Evolutionary conservation across 1,284 basidiomycete genomes (phyloP).

Genomic region (Ustilago esculenta): DNA sequence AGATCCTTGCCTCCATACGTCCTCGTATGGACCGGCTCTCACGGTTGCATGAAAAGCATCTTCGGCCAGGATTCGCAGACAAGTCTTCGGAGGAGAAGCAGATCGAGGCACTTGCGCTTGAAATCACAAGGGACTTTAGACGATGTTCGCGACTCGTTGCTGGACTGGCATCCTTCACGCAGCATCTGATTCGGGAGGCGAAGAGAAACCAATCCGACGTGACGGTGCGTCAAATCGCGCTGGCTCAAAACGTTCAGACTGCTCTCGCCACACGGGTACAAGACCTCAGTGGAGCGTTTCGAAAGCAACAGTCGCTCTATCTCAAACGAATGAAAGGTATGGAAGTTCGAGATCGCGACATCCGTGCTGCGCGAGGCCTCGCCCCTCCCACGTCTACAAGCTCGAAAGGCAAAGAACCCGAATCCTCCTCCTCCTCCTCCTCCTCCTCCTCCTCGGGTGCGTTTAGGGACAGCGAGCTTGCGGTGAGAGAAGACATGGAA

Average conservation of each 20-base stretch:
- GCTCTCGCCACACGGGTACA: conserved; percentile 94
- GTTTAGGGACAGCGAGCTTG: conserved; percentile 51
- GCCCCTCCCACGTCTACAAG: conserved; percentile 5
- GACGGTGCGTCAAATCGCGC: conserved; percentile 60
- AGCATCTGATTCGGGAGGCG: conserved; percentile 71
- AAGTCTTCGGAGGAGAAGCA: conserved; percentile 90
- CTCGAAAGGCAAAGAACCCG: conserved; percentile 5
- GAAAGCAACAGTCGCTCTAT: conserved; percentile 96
- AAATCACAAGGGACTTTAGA: conserved; percentile 75
- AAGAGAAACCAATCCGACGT: conserved; percentile 58
- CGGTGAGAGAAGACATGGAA: conserved; percentile 62
- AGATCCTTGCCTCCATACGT: conserved; percentile 39
- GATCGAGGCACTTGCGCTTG: conserved; percentile 84
- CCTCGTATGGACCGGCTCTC: conserved; percentile 75
- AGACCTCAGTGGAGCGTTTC: conserved; percentile 88
- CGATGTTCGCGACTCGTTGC: conserved; percentile 51
- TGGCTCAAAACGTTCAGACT: conserved; percentile 94
- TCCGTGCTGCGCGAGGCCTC: conserved; percentile 34
- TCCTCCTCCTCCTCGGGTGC: neutral
- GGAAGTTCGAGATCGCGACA: conserved; percentile 57
- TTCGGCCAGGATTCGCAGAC: conserved; percentile 94
- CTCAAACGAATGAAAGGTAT: conserved; percentile 83
- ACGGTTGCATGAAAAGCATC: conserved; percentile 93
- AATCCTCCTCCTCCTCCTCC: neutral
- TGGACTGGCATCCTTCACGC: conserved; percentile 47